Conservation (phyloP, 495 filamentous ascomycete species). For the Xanthoparmelia taractica region DNA sequence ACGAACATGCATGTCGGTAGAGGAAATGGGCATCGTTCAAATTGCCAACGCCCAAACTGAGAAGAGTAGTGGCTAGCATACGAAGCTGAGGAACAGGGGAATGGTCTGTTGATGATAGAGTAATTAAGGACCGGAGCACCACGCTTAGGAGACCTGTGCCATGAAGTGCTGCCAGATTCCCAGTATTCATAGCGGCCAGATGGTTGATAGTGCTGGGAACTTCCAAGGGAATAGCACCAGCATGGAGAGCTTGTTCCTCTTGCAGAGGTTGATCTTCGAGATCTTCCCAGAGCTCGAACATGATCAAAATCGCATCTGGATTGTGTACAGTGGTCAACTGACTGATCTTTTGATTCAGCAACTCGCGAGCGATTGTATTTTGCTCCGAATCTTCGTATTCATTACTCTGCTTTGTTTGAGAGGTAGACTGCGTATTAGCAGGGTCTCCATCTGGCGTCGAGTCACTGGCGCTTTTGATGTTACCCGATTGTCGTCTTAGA, state of each 20-base stretch:
- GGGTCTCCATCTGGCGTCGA: background rate
- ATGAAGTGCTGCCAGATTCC: slow-evolving; percentile 72
- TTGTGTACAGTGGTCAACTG: slow-evolving; percentile 17
- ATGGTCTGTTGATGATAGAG: slow-evolving; percentile 35
- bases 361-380: slow-evolving; percentile 3
- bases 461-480: background rate
- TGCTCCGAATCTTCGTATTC: background rate
- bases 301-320: slow-evolving; percentile 22
- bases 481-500: slow-evolving; percentile 5
- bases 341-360: slow-evolving; percentile 30
- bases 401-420: slow-evolving; percentile 1
- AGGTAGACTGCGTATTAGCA: background rate
- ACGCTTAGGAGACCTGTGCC: slow-evolving; percentile 65
- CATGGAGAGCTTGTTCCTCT: slow-evolving; percentile 9
- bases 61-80: slow-evolving; percentile 50
- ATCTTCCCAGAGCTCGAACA: slow-evolving; percentile 23
- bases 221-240: slow-evolving; percentile 3
- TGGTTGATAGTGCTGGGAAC: slow-evolving; percentile 27
- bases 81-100: slow-evolving; percentile 52
- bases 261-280: slow-evolving; percentile 32
- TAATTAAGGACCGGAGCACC: slow-evolving; percentile 63
- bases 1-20: slow-evolving; percentile 56
- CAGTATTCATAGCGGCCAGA: slow-evolving; percentile 51
- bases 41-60: slow-evolving; percentile 61
- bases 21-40: slow-evolving; percentile 74